phyloP scores from a whole-genome alignment of 768 basidiomycete species.

The Leccinum rimulosum region DNA sequence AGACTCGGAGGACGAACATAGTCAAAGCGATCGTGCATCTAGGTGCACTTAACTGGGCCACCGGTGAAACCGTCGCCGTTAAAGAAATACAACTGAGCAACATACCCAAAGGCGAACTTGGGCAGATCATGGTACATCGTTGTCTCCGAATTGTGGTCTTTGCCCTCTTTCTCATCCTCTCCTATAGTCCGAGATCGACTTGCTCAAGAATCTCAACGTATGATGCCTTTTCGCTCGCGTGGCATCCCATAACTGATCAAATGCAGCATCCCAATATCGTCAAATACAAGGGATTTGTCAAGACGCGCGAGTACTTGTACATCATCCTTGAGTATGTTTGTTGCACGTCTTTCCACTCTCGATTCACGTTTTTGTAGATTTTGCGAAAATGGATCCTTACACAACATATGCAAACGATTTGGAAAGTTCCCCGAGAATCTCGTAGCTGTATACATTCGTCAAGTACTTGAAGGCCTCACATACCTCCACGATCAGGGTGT shows the following conservation, averaged over 20 bases:
- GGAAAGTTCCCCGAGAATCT: constrained; percentile 98
- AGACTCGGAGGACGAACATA: constrained; percentile 41
- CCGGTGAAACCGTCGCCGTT: constrained; percentile 97
- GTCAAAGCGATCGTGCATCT: constrained; percentile 58
- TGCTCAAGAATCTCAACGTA: constrained; percentile 96
- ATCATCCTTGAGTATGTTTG: constrained; percentile 87
- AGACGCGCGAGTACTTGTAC: constrained; percentile 90
- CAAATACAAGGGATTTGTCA: constrained; percentile 98
- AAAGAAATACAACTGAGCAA: constrained; percentile 96
- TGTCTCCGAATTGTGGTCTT: not conserved
- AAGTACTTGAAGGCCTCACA: constrained; percentile 91
- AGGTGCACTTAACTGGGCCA: constrained; percentile 93
- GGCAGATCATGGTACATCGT: constrained; percentile 87
- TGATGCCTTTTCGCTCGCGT: constrained; percentile 20
- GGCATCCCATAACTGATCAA: constrained; percentile 13
- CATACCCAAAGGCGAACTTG: constrained; percentile 89
- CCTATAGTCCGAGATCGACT: constrained; percentile 87
- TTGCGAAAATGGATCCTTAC: constrained; percentile 97
- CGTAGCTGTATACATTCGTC: constrained; percentile 94
- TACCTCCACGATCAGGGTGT: constrained; percentile 99
- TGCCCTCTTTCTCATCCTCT: constrained; percentile 7
- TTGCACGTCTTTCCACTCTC: not conserved
- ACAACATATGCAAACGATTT: constrained; percentile 93
- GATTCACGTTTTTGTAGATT: constrained; percentile 46
- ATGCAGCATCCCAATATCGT: constrained; percentile 92